These are phyloP conservation scores for Aquilaria malaccensis DNA, from an alignment of 345 rosid species.

Conservation along the genomic window DNA sequence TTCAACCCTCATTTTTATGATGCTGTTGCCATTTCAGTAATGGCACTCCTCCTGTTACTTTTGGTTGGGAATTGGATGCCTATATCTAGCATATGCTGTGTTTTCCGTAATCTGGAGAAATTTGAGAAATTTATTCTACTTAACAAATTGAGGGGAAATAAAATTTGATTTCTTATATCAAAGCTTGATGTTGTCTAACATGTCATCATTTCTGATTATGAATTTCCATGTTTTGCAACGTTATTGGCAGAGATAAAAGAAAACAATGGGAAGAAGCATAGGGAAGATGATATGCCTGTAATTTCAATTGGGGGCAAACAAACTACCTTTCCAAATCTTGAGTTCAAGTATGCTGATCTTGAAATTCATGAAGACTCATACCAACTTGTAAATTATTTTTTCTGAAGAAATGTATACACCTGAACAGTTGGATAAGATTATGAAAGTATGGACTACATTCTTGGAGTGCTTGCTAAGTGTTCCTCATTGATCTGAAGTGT, in stretches of 20 bases:
- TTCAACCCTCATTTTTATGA: too few relatives aligned
- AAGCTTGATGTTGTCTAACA: neutral
- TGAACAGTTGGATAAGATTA: slow-evolving; percentile 81
- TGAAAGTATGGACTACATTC: slow-evolving; percentile 90
- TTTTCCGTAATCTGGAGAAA: too few relatives aligned
- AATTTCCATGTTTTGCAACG: slow-evolving; percentile 38
- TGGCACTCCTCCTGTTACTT: too few relatives aligned
- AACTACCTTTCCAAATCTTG: slow-evolving; percentile 56
- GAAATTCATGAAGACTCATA: slow-evolving; percentile 87
- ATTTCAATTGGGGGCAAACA: slow-evolving; percentile 80
- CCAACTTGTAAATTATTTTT: slow-evolving; percentile 84
- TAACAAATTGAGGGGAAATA: too few relatives aligned
- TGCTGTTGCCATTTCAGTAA: too few relatives aligned
- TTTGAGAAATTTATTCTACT: too few relatives aligned
- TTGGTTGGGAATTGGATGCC: too few relatives aligned
- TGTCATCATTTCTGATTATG: slow-evolving; percentile 12
- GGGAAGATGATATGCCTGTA: slow-evolving; percentile 76
- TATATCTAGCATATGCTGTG: too few relatives aligned
- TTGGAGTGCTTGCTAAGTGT: slow-evolving; percentile 79
- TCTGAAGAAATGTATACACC: slow-evolving; percentile 89
- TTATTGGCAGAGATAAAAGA: slow-evolving; percentile 86
- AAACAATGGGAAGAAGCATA: slow-evolving; percentile 68
- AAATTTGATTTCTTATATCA: too few relatives aligned
- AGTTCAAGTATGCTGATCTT: slow-evolving; percentile 69
- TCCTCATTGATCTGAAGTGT: slow-evolving; percentile 73